phyloP scores from a whole-genome alignment of 1,284 basidiomycete species.

The Apiotrichum gamsii region DNA sequence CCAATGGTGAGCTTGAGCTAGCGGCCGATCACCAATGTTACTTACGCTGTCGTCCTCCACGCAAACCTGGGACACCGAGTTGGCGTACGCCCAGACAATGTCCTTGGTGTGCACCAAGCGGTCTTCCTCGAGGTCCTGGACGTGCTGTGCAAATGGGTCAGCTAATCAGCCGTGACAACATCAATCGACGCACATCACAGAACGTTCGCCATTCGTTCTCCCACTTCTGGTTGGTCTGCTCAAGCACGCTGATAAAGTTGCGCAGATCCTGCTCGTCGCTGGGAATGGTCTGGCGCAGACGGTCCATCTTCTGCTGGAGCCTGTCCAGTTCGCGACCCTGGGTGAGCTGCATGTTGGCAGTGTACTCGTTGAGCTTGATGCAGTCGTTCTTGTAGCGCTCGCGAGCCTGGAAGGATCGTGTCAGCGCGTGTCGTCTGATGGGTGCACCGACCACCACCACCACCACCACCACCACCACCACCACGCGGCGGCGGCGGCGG shows the following conservation, averaged over 20 bases:
- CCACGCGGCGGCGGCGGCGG: no score
- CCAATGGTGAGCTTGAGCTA: not conserved
- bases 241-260: constrained; percentile 74
- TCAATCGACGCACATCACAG: constrained; percentile 57
- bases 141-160: constrained; percentile 53
- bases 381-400: constrained; percentile 95
- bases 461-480: no score
- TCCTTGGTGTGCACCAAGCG: constrained; percentile 90
- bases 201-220: constrained; percentile 89
- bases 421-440: no score
- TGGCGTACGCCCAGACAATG: constrained; percentile 93
- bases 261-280: constrained; percentile 85
- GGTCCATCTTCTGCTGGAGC: constrained; percentile 77
- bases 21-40: constrained; percentile 11
- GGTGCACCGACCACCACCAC: no score
- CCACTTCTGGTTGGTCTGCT: constrained; percentile 80
- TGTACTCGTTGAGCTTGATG: constrained; percentile 89
- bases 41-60: constrained; percentile 91
- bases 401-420: constrained; percentile 54
- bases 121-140: constrained; percentile 94
- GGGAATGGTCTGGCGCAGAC: constrained; percentile 80
- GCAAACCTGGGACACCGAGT: constrained; percentile 90
- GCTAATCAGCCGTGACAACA: not conserved
- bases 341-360: constrained; percentile 83
- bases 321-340: constrained; percentile 94